Evolutionary conservation across 2,329 filamentous ascomycete genomes (phyloP), one percentile per base, ranked within the genome.

Genomic region (Ceratocystis harringtonii): DNA sequence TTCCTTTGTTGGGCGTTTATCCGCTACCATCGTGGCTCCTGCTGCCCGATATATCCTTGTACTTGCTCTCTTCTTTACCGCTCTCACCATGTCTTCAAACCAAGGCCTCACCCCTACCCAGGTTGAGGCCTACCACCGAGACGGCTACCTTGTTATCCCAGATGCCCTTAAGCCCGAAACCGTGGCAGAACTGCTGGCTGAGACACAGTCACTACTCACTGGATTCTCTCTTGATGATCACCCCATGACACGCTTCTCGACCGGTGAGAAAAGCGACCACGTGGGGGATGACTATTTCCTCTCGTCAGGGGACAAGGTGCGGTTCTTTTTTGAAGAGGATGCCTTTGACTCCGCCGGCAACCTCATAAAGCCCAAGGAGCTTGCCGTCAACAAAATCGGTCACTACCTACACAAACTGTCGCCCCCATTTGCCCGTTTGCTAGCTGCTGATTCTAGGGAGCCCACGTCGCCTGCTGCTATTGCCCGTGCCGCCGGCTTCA

Each of bases 241-340:
- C 75, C 92, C 94, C 0, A 87, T 97, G 81, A 97, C 94, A 7
- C 87, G 87, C 73, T 99, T 99, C 81, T 89, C 88, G 36, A 96
- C 92, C 0, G 92, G 92, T 70, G 86, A 76, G 79, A 85, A 71
- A 77, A 81, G 72, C 58, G 82, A 86, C 68, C 92, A 97, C 76
- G 89, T 96, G 10, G 92, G 92, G 68, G 94, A 97, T 77, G 85
- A 88, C 73, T 99, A 99, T 80, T 97, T 99, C 77, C 84, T 97
- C 2, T 81, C 80, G 1, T 94, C 88, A 2, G 91, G 90, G 68
- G 89, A 97, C 79, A 92, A 96, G 77, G 79, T 97, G 68, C 88
- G 91, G 67, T 97, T 95, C 81, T 97, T 97, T 81, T 95, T 97
- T 75, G 92, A 97, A 76, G 90, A 95, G 76, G 92, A 94, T 75